phyloP scores from a whole-genome alignment of 148 eudicot genomes.

The Tetragonia tetragonoides region DNA sequence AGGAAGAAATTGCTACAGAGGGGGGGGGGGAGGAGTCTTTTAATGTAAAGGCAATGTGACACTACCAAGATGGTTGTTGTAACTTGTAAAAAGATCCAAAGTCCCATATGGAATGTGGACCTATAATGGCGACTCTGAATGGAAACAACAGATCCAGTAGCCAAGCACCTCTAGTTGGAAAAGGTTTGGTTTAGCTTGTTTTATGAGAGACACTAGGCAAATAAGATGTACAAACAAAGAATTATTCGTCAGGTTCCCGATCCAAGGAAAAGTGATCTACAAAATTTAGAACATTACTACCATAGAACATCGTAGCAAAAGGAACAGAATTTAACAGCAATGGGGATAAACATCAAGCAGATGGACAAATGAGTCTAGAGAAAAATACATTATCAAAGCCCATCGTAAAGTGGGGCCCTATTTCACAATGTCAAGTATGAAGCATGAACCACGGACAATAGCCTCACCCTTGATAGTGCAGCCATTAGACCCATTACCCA shows the following conservation, averaged over 20 bases:
- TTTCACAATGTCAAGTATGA: too few species aligned
- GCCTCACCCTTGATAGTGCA: too few species aligned
- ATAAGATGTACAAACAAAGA: not conserved
- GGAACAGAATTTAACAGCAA: not conserved
- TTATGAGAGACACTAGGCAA: not conserved
- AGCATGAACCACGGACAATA: too few species aligned
- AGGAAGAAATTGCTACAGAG: not conserved
- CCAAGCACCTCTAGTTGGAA: not conserved
- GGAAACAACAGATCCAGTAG: not conserved
- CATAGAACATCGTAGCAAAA: not conserved
- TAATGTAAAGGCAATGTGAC: not conserved
- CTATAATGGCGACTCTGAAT: not conserved
- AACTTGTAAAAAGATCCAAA: too few species aligned
- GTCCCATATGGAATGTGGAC: not conserved
- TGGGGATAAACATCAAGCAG: too few species aligned
- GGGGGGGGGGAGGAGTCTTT: too few species aligned
- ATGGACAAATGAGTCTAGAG: too few species aligned
- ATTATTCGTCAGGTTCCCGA: not conserved
- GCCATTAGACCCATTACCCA: too few species aligned
- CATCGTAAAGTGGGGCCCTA: too few species aligned
- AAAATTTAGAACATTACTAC: not conserved
- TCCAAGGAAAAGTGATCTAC: too few species aligned
- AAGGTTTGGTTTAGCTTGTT: not conserved
- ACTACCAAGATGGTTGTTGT: not conserved
- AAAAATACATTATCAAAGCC: too few species aligned